Evolutionary conservation across 192 early-diverging fungal species (phyloP).

Genomic region (Rhizophagus sp.): DNA sequence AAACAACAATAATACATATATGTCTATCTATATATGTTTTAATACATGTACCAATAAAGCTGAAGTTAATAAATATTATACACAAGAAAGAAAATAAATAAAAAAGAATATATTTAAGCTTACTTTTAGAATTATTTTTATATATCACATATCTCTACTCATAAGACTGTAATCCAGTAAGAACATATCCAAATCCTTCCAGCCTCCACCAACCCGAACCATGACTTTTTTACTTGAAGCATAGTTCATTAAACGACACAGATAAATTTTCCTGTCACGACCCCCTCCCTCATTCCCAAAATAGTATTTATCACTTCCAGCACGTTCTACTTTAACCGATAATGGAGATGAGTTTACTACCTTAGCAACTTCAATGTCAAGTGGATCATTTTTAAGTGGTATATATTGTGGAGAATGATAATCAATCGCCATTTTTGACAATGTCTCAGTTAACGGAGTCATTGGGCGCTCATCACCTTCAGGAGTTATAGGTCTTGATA

Average conservation of each 20-base stretch:
- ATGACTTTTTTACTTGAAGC: constrained; percentile 49
- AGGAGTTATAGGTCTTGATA: background rate
- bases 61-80: too few species aligned
- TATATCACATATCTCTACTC: background rate
- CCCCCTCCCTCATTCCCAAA: constrained; percentile 51
- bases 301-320: constrained; percentile 43
- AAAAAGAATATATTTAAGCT: too few species aligned
- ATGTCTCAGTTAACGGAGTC: background rate
- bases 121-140: background rate
- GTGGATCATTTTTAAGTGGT: constrained; percentile 44
- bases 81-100: too few species aligned
- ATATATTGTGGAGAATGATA: constrained; percentile 39
- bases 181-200: constrained; percentile 65
- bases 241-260: constrained; percentile 47
- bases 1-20: too few species aligned
- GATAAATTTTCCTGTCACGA: constrained; percentile 46
- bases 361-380: constrained; percentile 55
- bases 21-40: too few species aligned
- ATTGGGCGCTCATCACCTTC: constrained; percentile 24
- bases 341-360: constrained; percentile 55
- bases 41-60: too few species aligned
- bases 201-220: constrained; percentile 62
- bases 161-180: constrained; percentile 52
- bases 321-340: constrained; percentile 47
- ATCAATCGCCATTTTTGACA: constrained; percentile 31